Base-by-base conservation (phyloP, 768 basidiomycete species). In the Tricholoma furcatifolium region DNA sequence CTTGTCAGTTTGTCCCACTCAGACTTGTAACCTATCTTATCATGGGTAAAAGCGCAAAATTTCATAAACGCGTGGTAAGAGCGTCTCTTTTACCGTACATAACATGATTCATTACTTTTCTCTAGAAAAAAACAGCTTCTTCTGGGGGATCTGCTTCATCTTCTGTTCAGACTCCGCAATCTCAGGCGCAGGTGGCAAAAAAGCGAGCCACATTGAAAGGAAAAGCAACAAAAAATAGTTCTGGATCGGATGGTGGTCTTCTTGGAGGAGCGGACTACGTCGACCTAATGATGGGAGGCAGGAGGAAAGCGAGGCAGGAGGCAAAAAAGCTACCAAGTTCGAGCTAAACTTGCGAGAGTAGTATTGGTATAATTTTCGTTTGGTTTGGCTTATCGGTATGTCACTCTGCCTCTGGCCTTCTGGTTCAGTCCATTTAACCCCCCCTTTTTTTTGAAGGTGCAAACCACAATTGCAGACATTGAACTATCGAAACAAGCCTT, bases 241-340 rank as follows among this genome's bases (percentile, higher is more conserved):
- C 62, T 12, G 53, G 60, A 50, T 43, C 60, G 17, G 59, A 61
- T 12, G 74, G 69, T 0, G 77, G 65, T 47, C 77, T 91, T 2
- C 72, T 91, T 34, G 88, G 86, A 17, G 87, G 80, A 17, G 88
- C 85, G 27, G 90, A 92, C 66, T 92, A 91, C 62, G 83, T 92
- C 42, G 74, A 79, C 10, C 65, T 91, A 57, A 70, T 89, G 74
- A 74, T 84, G 75, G 88, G 88, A 15, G 75, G 87, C n/a, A 73
- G 88, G 54, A 76, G 77, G 60, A 87, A 80, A 62, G 87, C 83
- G 12, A 74, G 70, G 48, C 75, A 80, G 62, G 90, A 91, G 66
- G 87, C 85, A 6, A 63, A 72, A 39, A 91, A 87, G 59, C 64
- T 91, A 38, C 79, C 81, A 27, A 27, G 27, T 34, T 52, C 47